Conservation (phyloP, 1,284 basidiomycete genomes). For the Trametes sp. region DNA sequence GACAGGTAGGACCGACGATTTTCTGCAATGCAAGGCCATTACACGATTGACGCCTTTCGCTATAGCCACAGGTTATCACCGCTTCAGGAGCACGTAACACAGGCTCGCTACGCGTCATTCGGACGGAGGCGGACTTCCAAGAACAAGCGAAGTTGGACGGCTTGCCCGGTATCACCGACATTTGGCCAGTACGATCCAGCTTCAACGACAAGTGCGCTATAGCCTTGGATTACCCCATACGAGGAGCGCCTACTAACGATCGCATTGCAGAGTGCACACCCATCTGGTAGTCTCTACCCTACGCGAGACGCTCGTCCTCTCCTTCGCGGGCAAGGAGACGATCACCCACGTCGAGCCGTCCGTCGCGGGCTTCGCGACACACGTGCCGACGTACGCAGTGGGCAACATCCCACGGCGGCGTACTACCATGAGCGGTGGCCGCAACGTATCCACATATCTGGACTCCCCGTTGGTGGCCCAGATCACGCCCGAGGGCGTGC, state of each 20-base stretch:
- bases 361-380: conserved; percentile 52
- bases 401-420: conserved; percentile 58
- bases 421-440: conserved; percentile 35
- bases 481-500: conserved; percentile 66
- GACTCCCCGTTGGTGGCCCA: conserved; percentile 72
- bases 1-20: conserved; percentile 62
- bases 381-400: conserved; percentile 70
- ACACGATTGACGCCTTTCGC: background rate
- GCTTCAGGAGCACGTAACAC: conserved; percentile 88
- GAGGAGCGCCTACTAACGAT: background rate
- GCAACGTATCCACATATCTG: conserved; percentile 49
- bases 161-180: conserved; percentile 59
- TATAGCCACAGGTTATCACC: conserved; percentile 81
- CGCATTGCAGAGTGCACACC: conserved; percentile 50
- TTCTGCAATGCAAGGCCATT: background rate
- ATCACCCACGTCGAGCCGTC: conserved; percentile 49
- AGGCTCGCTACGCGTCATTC: conserved; percentile 83
- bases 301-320: conserved; percentile 59
- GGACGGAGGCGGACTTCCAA: conserved; percentile 87
- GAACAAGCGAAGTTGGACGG: conserved; percentile 71
- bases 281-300: conserved; percentile 68
- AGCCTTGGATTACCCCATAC: background rate
- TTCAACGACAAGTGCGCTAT: conserved; percentile 54
- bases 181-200: conserved; percentile 72
- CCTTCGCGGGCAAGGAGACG: conserved; percentile 50